phyloP scores from a whole-genome alignment of 768 basidiomycete species.

The Tephrocybe sp. region DNA sequence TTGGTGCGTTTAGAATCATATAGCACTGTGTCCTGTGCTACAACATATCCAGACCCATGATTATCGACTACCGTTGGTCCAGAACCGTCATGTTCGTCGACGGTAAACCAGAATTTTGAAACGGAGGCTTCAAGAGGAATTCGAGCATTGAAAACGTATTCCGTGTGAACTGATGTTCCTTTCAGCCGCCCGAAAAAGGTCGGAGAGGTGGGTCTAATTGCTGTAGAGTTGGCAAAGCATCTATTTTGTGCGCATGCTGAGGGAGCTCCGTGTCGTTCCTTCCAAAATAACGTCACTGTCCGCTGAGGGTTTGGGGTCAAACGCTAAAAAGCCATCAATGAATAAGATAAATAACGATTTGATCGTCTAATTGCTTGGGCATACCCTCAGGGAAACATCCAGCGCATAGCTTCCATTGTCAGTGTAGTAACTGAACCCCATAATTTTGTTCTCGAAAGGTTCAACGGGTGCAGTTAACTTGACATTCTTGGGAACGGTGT shows the following conservation, averaged over 20 bases:
- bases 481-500: not conserved
- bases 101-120: conserved; percentile 1
- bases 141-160: not conserved
- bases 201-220: not conserved
- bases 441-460: not conserved
- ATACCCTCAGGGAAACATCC: not conserved
- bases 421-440: not conserved
- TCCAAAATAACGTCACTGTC: not conserved
- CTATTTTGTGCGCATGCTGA: not conserved
- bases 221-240: not conserved
- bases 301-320: not conserved
- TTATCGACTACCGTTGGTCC: not conserved
- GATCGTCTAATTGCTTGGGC: not conserved
- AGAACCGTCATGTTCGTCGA: not conserved
- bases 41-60: not conserved
- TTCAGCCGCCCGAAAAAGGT: not conserved
- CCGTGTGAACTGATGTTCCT: not conserved
- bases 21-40: conserved; percentile 1
- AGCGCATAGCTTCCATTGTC: not conserved
- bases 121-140: not conserved
- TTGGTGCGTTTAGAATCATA: not conserved
- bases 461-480: not conserved
- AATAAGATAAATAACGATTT: too few relatives aligned
- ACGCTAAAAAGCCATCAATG: not conserved
- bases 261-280: not conserved